Conservation (phyloP, 1,284 basidiomycete genomes). For the Tylopilus orsonianus region DNA sequence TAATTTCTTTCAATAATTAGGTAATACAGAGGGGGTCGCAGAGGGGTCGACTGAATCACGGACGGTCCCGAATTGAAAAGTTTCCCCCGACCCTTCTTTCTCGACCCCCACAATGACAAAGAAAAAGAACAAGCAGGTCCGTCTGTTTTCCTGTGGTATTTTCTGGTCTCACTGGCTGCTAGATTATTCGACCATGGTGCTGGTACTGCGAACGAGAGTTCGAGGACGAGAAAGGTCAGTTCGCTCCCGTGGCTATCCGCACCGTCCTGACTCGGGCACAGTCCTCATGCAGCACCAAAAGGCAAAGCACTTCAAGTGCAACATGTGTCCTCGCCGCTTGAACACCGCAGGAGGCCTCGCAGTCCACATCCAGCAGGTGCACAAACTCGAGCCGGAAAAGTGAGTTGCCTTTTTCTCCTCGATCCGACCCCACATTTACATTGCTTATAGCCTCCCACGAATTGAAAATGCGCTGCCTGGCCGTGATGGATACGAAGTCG, state of each 20-base stretch:
- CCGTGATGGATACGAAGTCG: slow-evolving; percentile 96
- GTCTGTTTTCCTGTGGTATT: slow-evolving; percentile 7
- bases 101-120: slow-evolving; percentile 51
- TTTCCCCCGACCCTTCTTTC: slow-evolving; percentile 10
- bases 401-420: slow-evolving; percentile 40
- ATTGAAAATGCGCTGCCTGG: slow-evolving; percentile 97
- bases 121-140: slow-evolving; percentile 79
- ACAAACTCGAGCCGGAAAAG: slow-evolving; percentile 97
- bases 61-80: background rate
- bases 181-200: slow-evolving; percentile 92
- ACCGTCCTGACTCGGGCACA: slow-evolving; percentile 32
- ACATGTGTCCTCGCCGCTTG: slow-evolving; percentile 90
- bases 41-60: slow-evolving; percentile 15
- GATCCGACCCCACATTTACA: slow-evolving; percentile 12
- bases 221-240: slow-evolving; percentile 90
- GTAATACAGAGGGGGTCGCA: slow-evolving; percentile 13
- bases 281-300: slow-evolving; percentile 99
- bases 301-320: slow-evolving; percentile 98
- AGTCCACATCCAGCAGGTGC: slow-evolving; percentile 98
- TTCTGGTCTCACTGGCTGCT: background rate
- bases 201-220: slow-evolving; percentile 99
- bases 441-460: slow-evolving; percentile 60
- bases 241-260: background rate
- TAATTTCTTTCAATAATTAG: no score
- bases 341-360: slow-evolving; percentile 98